Evolutionary conservation across 2,329 filamentous ascomycete genomes (phyloP), one percentile per base, ranked within the genome.

Genomic region (Ophiostoma piceae): DNA sequence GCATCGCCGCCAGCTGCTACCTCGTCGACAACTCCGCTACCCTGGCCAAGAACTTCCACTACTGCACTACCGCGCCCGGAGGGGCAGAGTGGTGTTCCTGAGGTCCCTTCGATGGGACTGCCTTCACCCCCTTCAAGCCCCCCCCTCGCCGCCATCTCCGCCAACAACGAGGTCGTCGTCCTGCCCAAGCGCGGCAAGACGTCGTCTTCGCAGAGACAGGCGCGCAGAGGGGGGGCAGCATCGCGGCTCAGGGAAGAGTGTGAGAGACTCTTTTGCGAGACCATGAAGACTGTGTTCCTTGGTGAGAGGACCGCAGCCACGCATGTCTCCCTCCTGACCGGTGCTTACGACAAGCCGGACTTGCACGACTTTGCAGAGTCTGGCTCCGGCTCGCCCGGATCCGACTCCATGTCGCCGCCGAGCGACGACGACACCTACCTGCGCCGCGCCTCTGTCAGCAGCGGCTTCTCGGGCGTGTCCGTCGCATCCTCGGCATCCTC

Each of bases 181-280:
- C 82, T 86, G 74, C 84, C 85, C 75, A 88, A 88, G 80, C 78
- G 77, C 76, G 74, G 73, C 72, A 80, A 79, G 77, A 81, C 78
- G 77, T 81, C 78, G 77, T 77, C 74, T 73, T 77, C 78, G 78
- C 77, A 79, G 80, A 73, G 37, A 39, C 32, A n/a, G 32, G 19
- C 62, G 19, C 3, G 86, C 79, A 86, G 85, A 90, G 91, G 91
- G 91, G 93, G 93, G 92, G 93, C 93, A 90, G 89, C 92, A 91
- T 88, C 92, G 83, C 89, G 90, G 84, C 96, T 97, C 87, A 93
- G 91, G 92, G 93, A 91, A 93, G 93, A 97, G 92, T 96, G 94
- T 97, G 94, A 97, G 93, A 97, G 94, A 87, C 94, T 97, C 90
- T 96, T 97, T 88, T 97, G 94, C 84, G 92, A 94, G 90, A 90